Evolutionary conservation across 345 rosid genomes (phyloP), one percentile per base, ranked within the genome.

Genomic region (Microthlaspi erraticum): DNA sequence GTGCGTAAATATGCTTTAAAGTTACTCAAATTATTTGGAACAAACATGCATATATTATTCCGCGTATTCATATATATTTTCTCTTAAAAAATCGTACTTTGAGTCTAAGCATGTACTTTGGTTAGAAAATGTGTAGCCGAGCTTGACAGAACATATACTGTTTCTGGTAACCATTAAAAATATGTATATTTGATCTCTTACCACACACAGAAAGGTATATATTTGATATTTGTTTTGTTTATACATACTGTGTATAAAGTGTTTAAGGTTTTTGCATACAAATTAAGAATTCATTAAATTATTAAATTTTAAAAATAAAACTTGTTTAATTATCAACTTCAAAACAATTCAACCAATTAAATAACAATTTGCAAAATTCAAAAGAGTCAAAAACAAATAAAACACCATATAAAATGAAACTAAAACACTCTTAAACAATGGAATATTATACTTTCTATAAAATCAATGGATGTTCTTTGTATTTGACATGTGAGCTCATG

Each of bases 21-120:
- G 96, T 73, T 73, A 86, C 93, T 88, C 93, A 76, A 77, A 55
- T 53, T 81, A 81, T 88, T 76, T 60, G 74, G 75, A 77, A 78
- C 68, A 81, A 78, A 79, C 71, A 70, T 77, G 74, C 71, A 75
- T 65, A 52, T 67, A 79, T 82, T 79, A n/a, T n/a, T n/a, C n/a
- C n/a, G 68, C 83, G 48, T 68, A 6, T 69, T 61, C 42, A 12
- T 16, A 29, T 10, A 14, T 3, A n/a, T 53, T 53, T 19, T 16
- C 60, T 36, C 42, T 31, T 23, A 2, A 10, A 4, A 19, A 52
- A 42, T 36, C 10, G 79, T 75, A 75, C 74, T 75, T 75, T 69
- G 60, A 75, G 70, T 60, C 17, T 43, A 75, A 70, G 79, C 46
- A 70, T 76, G 45, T 54, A 63, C 70, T 70, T 59, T 69, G 51